phyloP scores from a whole-genome alignment of 257 asterid species.

The Nicotiana sylvestris region DNA sequence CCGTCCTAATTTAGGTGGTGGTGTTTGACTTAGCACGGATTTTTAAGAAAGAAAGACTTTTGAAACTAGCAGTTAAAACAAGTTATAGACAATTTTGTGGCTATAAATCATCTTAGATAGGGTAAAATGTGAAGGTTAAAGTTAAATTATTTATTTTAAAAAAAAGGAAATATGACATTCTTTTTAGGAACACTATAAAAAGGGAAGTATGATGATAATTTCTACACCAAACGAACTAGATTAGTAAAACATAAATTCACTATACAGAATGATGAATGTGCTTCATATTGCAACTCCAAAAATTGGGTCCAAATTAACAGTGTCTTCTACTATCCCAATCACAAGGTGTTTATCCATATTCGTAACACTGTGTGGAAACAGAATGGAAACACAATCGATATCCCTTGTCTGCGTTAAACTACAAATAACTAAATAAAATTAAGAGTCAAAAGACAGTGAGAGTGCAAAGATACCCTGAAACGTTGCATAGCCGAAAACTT shows the following conservation, averaged over 20 bases:
- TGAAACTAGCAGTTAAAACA: too few relatives aligned
- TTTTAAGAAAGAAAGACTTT: too few relatives aligned
- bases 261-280: not conserved
- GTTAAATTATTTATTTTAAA: too few relatives aligned
- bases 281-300: not conserved
- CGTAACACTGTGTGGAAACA: not conserved
- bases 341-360: not conserved
- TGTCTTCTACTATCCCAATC: not conserved
- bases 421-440: not conserved
- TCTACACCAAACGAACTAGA: not conserved
- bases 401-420: not conserved
- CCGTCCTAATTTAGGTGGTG: too few relatives aligned
- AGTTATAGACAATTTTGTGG: too few relatives aligned
- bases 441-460: not conserved
- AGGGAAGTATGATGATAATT: not conserved
- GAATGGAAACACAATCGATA: not conserved
- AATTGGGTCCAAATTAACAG: not conserved
- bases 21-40: too few relatives aligned
- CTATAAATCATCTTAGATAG: too few relatives aligned
- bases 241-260: not conserved
- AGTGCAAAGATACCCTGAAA: constrained; percentile 46
- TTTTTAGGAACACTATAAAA: too few relatives aligned
- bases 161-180: too few relatives aligned
- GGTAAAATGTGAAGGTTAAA: too few relatives aligned
- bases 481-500: constrained; percentile 37